These are phyloP conservation scores for Penicillium frequentans DNA, from an alignment of 2,329 filamentous ascomycete species.

Conservation along the genomic window DNA sequence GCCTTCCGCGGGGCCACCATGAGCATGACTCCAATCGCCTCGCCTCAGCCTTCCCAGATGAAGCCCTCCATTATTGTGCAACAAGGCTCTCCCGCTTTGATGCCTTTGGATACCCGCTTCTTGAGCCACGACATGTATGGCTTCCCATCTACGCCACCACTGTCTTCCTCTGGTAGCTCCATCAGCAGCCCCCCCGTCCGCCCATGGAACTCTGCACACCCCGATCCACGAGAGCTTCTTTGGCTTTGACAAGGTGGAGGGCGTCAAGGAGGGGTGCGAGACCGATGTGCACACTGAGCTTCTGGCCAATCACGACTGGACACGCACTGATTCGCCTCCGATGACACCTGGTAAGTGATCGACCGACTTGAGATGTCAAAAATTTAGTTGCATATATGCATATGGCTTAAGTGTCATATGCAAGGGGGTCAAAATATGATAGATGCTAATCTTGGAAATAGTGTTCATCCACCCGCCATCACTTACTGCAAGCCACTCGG, in stretches of 20 bases:
- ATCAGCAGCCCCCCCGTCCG: slow-evolving; percentile 82
- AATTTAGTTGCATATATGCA: slow-evolving; percentile 7
- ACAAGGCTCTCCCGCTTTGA: slow-evolving; percentile 54
- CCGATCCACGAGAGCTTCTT: slow-evolving; percentile 80
- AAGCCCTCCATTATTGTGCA: slow-evolving; percentile 72
- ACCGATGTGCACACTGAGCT: slow-evolving; percentile 70
- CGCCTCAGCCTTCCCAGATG: slow-evolving; percentile 70
- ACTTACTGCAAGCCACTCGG: slow-evolving; percentile 64
- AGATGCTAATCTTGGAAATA: slow-evolving; percentile 36
- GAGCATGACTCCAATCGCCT: slow-evolving; percentile 67
- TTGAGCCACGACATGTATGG: slow-evolving; percentile 63
- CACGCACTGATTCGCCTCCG: slow-evolving; percentile 74
- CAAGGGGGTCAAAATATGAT: slow-evolving; percentile 6
- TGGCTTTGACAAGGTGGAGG: slow-evolving; percentile 65
- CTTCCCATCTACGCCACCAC: slow-evolving; percentile 81
- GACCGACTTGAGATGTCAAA: slow-evolving; percentile 8
- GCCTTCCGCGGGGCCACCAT: slow-evolving; percentile 40
- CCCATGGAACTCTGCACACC: slow-evolving; percentile 75
- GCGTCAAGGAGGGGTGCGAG: slow-evolving; percentile 70
- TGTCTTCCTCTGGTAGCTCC: slow-evolving; percentile 81
- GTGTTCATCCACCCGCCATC: slow-evolving; percentile 69
- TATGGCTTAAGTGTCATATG: slow-evolving; percentile 7
- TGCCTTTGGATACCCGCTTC: slow-evolving; percentile 74
- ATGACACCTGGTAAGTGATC: slow-evolving; percentile 81
- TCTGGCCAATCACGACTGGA: slow-evolving; percentile 73